Percentiles rank a stretch among this genome's conserved stretches.
Conservation (phyloP, 345 rosid genomes). For the Sonneratia alba region DNA sequence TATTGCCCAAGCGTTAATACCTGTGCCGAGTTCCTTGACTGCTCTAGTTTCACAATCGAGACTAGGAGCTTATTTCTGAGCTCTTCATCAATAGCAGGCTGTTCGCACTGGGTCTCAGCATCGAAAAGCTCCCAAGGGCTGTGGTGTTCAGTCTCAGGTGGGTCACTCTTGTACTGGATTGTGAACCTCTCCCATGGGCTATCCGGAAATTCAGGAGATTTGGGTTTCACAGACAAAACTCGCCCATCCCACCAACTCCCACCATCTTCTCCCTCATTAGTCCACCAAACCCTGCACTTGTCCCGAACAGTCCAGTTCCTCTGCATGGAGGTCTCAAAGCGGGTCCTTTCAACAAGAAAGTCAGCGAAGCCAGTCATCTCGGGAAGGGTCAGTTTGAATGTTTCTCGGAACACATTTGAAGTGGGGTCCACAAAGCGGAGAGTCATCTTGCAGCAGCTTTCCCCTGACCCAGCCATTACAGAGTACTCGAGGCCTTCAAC, state of each 20-base stretch:
- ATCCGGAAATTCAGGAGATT: conserved; percentile 61
- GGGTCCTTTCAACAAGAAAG: conserved; percentile 89
- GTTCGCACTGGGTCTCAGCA: conserved; percentile 55
- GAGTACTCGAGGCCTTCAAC: conserved; percentile 80
- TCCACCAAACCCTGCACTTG: conserved; percentile 88
- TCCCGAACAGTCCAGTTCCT: conserved; percentile 90
- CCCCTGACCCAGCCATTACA: conserved; percentile 87
- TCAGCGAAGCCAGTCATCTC: conserved; percentile 86
- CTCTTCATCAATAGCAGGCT: conserved; percentile 57
- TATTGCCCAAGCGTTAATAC: conserved; percentile 17
- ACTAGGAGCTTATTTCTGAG: conserved; percentile 37
- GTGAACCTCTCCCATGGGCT: conserved; percentile 97
- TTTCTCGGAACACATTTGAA: conserved; percentile 41
- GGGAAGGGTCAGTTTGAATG: conserved; percentile 66
- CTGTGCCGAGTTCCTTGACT: conserved; percentile 45
- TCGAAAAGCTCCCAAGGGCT: conserved; percentile 99
- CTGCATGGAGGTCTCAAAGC: conserved; percentile 65
- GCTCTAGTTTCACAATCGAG: conserved; percentile 54
- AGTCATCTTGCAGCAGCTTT: conserved; percentile 91
- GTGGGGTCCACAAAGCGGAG: conserved; percentile 65
- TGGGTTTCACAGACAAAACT: conserved; percentile 56
- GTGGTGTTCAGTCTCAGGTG: conserved; percentile 63
- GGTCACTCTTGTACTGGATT: conserved; percentile 68
- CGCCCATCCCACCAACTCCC: conserved; percentile 99
- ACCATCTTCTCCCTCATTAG: conserved; percentile 73